Evolutionary conservation across 345 rosid species (phyloP), one percentile per base, ranked within the genome.

Genomic region (Trapa bicornis): DNA sequence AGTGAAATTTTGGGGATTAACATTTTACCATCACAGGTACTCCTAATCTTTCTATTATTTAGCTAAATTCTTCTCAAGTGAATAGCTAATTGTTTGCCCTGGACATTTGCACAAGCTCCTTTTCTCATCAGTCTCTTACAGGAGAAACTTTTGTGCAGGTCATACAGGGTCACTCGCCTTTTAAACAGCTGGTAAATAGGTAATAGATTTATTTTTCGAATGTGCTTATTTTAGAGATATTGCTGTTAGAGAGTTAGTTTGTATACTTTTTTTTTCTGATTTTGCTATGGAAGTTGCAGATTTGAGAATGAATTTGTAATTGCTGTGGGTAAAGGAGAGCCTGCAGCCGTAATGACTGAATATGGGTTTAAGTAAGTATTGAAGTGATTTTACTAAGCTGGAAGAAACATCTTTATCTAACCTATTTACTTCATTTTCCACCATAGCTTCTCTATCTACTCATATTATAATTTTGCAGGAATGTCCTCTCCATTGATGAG

Each of bases 311-410:
- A 85, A 53, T 81, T 89, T 7, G 71, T 92, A 69, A 83, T 87
- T 84, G 92, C 98, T 38, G 88, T 85, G 65, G 98, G 96, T 62
- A 92, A 87, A 78, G 96, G 98, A 63, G 91, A 87, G 75, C 96
- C 98, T 57, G 91, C 96, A n/a, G 80, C 76, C 0, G 96, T 89
- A 60, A 80, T 92, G 92, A 75, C 95, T 36, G 88, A 81, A 76
- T 92, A 92, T 76, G 98, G 96, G 67, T 92, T 85, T 73, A 80
- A 77, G 98, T 92, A 81, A 70, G 80, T 68, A 65, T 64, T 69
- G 47, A 37, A 52, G 29, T 41, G 29, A 22, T 37, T 57, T 53
- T 74, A 41, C 65, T 62, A 63, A 33, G 17, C 71, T 65, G 36
- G 53, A 4, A 42, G 43, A 2, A 32, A n/a, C 22, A 43, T 65